Base-by-base conservation (phyloP, 2,329 filamentous ascomycete species). In the Pseudogymnoascus sp. region DNA sequence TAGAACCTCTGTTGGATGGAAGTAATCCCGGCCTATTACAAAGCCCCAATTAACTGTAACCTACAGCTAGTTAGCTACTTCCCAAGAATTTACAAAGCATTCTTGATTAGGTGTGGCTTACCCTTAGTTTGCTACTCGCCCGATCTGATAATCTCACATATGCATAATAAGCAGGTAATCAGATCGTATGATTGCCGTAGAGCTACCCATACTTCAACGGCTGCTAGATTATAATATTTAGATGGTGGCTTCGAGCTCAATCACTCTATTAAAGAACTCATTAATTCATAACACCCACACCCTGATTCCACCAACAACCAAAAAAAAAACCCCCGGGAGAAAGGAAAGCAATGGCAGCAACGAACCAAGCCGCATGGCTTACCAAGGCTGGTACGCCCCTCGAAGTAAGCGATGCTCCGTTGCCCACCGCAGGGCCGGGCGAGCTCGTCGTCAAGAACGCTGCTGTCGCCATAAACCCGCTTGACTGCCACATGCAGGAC, bases 401-500 rank as follows among this genome's bases (percentile, higher is more conserved):
- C 11, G 66, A 68, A 14, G 70, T 75, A 33, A 60, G 65, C 1
- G 63, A 68, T 5, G 75, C 75, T 8, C 71, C 74, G 1, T 75
- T 76, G 59, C 72, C 71, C 0, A 62, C 64, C 5, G 74, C 76
- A 0, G 70, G 68, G 0, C 61, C 66, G 0, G 68, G 72, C 37
- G 68, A 78, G 59, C 68, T 79, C 18, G 68, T 75, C 6, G 68
- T 78, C 62, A 72, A 72, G 37, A 75, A 74, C 59, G 59, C 62
- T 35, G 74, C 74, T 6, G 64, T 77, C 4, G 75, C 74, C 5
- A 71, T 78, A 39, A 78, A 78, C 62, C 74, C 74, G 1, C 69
- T 77, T 15, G 77, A 78, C 62, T 70, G 57, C 5, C 61, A 22
- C 58, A 57, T 6, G 61, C 63, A 18, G 61, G 39, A 64, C 14